Conservation (phyloP, 176 grass and related monocot genomes). For the Cenchrus purpureus region DNA sequence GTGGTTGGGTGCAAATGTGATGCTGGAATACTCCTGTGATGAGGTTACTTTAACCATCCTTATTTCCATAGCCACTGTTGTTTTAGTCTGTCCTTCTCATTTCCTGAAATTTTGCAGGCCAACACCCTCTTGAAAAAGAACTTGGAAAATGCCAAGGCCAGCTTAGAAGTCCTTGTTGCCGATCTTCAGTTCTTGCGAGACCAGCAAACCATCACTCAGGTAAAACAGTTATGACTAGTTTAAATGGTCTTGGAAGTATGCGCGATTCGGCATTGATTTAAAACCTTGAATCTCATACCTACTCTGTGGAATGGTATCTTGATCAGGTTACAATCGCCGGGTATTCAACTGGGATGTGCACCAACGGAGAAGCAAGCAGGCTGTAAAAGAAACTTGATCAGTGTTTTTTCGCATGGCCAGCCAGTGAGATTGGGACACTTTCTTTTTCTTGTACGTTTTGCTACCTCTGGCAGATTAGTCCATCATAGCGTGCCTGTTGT, state of each 20-base stretch:
- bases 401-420: neutral
- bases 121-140: slow-evolving; percentile 84
- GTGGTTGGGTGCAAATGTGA: slow-evolving; percentile 98
- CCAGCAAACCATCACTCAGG: slow-evolving; percentile 98
- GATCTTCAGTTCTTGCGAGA: slow-evolving; percentile 97
- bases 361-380: slow-evolving; percentile 85
- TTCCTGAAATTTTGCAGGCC: slow-evolving; percentile 52
- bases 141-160: slow-evolving; percentile 94
- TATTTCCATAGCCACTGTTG: neutral
- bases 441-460: slow-evolving; percentile 26
- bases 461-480: slow-evolving; percentile 25
- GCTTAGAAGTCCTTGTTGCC: slow-evolving; percentile 85
- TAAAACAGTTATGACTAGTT: slow-evolving; percentile 29
- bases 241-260: neutral
- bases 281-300: neutral
- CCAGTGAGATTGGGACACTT: slow-evolving; percentile 16
- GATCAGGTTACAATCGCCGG: slow-evolving; percentile 87
- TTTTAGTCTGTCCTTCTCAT: slow-evolving; percentile 3
- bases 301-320: slow-evolving; percentile 1
- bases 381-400: slow-evolving; percentile 59
- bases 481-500: slow-evolving; percentile 1
- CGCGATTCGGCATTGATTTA: neutral
- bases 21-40: slow-evolving; percentile 86
- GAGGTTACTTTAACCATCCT: slow-evolving; percentile 63
- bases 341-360: slow-evolving; percentile 99